Conservation (phyloP, 192 early-diverging fungal species). For the Coemansia aciculifera region DNA sequence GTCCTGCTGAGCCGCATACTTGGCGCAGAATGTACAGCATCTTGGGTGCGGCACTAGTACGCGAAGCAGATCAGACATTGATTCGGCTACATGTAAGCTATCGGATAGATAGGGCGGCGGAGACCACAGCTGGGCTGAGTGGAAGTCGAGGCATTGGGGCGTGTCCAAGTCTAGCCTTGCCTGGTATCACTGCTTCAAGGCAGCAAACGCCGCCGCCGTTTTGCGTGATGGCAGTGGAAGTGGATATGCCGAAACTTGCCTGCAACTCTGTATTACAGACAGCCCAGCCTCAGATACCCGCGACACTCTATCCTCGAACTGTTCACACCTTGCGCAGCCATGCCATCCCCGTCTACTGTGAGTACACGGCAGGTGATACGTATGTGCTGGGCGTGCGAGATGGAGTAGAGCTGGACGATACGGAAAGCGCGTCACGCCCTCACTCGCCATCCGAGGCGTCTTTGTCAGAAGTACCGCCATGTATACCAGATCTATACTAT, state of each 20-base stretch:
- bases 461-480: not conserved
- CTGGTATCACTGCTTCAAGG: not conserved
- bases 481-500: constrained; percentile 53
- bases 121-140: not conserved
- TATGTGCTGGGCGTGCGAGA: constrained; percentile 41
- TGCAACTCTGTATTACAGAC: not conserved
- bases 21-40: constrained; percentile 29
- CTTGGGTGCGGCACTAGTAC: constrained; percentile 20
- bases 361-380: constrained; percentile 12
- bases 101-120: not conserved
- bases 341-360: constrained; percentile 49
- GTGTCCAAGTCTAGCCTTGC: not conserved
- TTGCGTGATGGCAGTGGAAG: constrained; percentile 33
- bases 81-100: constrained; percentile 36
- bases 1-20: constrained; percentile 6
- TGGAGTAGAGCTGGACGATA: constrained; percentile 43
- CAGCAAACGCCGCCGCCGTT: constrained; percentile 18
- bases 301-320: not conserved
- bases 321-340: constrained; percentile 41
- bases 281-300: not conserved
- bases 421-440: constrained; percentile 21
- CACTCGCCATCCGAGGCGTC: not conserved
- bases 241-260: constrained; percentile 8
- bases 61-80: not conserved
- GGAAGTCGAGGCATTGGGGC: not conserved